Evolutionary conservation across 2,329 filamentous ascomycete genomes (phyloP), one percentile per base, ranked within the genome.

Genomic region (Apiospora arundinis): DNA sequence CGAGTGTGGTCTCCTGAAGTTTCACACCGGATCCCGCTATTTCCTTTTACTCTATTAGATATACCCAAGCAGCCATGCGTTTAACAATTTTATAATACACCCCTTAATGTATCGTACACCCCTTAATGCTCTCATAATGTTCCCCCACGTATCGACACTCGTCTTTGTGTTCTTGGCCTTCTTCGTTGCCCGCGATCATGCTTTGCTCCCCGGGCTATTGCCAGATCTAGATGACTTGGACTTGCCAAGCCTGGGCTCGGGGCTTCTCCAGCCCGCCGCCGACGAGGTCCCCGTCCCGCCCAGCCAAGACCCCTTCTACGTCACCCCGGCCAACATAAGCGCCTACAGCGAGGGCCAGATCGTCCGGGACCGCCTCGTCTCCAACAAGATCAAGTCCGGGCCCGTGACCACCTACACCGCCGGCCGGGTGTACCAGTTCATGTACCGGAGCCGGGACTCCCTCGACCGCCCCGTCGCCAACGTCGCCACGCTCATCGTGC

Each of bases 231-330:
- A 37, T n/a, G 18, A 37, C 0, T 16, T 60, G 6, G 5, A 23
- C 11, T 16, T 37, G 8, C 16, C 7, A 0, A 37, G 4, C 6
- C 52, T 60, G 6, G 52, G 28, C 0, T 16, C 18, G n/a, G n/a
- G n/a, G 6, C 25, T 60, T 11, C 52, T 60, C 7, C 16, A 60
- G 21, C 52, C 52, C 28, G 7, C 4, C 2, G 7, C 52, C 5
- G 16, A 37, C 28, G 28, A 60, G 18, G 32, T 37, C 14, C 63
- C 12, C 5, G 7, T 45, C n/a, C n/a, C 63, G 2, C 21, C 42
- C 4, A 25, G 14, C 37, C 21, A 67, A 25, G 37, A 67, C 42
- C 63, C 63, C n/a, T 67, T 67, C n/a, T 67, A 67, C 63, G n/a
- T 12, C 1, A 7, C 21, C 1, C 63, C 40, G n/a, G n/a, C n/a